Conservation (phyloP, 1,139 yeast species). For the Blastobotrys malaysiensis region DNA sequence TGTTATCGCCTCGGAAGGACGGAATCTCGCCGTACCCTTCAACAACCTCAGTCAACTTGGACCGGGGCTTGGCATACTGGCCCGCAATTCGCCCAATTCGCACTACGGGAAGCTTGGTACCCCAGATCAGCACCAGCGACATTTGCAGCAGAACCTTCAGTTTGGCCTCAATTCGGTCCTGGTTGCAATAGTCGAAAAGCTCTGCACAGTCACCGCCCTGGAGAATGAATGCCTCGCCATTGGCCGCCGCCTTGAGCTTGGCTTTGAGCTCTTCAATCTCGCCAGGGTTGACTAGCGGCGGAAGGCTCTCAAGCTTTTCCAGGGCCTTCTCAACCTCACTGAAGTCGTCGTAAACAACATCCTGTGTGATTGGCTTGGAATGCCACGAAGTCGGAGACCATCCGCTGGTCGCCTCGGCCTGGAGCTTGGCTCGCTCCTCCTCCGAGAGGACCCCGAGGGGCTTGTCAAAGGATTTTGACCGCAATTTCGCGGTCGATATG, state of each 20-base stretch:
- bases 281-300: conserved; percentile 39
- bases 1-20: conserved; percentile 41
- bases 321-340: conserved; percentile 36
- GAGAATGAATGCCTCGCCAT: conserved; percentile 40
- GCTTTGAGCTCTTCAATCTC: conserved; percentile 35
- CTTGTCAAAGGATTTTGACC: conserved; percentile 28
- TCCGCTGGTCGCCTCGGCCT: conserved; percentile 11
- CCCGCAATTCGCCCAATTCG: conserved; percentile 43
- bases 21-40: conserved; percentile 38
- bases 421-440: conserved; percentile 2
- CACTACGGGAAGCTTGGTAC: conserved; percentile 37
- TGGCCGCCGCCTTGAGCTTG: conserved; percentile 38
- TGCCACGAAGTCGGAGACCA: conserved; percentile 44
- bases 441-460: background rate
- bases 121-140: conserved; percentile 42
- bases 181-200: conserved; percentile 40
- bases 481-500: conserved; percentile 35
- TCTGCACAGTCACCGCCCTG: conserved; percentile 48
- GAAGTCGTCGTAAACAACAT: conserved; percentile 39
- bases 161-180: conserved; percentile 38
- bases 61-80: conserved; percentile 43
- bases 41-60: conserved; percentile 39
- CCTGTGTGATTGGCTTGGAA: conserved; percentile 39
- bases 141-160: conserved; percentile 40
- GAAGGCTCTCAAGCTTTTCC: conserved; percentile 38